phyloP scores from a whole-genome alignment of 2,329 filamentous ascomycete genomes.

The Colletotrichum zoysiae region DNA sequence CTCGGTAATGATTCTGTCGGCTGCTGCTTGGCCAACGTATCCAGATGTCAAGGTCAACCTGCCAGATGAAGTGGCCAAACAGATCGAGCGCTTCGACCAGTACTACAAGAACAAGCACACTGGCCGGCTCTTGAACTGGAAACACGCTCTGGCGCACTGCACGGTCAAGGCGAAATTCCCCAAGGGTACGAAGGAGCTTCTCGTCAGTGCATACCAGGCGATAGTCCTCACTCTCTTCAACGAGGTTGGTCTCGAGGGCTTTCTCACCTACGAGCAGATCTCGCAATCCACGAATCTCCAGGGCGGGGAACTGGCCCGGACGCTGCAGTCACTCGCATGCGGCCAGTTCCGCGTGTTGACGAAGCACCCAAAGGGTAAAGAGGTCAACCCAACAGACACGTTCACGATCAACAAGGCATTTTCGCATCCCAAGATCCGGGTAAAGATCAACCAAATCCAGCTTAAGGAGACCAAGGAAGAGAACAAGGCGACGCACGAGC shows the following conservation, averaged over 20 bases:
- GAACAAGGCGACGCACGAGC: conserved; percentile 92
- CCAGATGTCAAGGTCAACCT: conserved; percentile 79
- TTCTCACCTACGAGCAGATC: conserved; percentile 82
- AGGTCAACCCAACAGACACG: conserved; percentile 82
- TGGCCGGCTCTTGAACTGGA: conserved; percentile 89
- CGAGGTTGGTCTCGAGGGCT: conserved; percentile 69
- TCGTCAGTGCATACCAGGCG: conserved; percentile 93
- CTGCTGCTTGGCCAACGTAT: conserved; percentile 93
- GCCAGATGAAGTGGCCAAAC: conserved; percentile 79
- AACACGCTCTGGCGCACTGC: conserved; percentile 92
- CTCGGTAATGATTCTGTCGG: conserved; percentile 89
- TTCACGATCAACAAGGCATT: conserved; percentile 87
- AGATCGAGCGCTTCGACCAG: conserved; percentile 83
- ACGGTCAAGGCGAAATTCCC: conserved; percentile 85
- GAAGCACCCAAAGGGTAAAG: conserved; percentile 87
- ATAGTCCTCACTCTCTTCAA: conserved; percentile 94
- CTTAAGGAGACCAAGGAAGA: conserved; percentile 95
- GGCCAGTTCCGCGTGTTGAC: conserved; percentile 85
- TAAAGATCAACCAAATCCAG: conserved; percentile 99
- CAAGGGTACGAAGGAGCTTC: conserved; percentile 85
- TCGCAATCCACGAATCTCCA: conserved; percentile 79
- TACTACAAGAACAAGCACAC: conserved; percentile 94
- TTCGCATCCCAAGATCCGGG: conserved; percentile 82
- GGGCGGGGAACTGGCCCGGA: conserved; percentile 85
- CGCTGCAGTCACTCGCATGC: conserved; percentile 94